phyloP scores from a whole-genome alignment of 495 filamentous ascomycete genomes.

The Podospora conica region DNA sequence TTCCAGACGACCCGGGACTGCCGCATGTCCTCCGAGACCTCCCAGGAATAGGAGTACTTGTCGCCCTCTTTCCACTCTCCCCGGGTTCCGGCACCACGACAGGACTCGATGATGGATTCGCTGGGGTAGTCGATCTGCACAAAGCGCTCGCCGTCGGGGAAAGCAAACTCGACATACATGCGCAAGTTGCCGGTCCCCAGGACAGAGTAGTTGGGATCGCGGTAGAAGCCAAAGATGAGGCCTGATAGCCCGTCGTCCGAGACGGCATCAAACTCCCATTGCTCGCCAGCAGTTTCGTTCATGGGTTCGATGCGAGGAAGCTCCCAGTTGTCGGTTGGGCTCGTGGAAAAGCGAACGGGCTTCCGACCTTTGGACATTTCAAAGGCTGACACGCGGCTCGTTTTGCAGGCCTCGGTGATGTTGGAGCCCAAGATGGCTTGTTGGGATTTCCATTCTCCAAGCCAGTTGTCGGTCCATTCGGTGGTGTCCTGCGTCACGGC shows the following conservation, averaged over 20 bases:
- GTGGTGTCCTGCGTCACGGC: not conserved
- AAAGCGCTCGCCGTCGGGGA: slow-evolving; percentile 5
- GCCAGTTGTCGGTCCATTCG: not conserved
- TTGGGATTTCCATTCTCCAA: not conserved
- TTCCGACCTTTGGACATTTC: slow-evolving; percentile 12
- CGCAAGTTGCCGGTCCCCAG: slow-evolving; percentile 7
- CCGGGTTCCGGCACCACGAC: slow-evolving; percentile 6
- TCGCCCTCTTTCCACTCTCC: slow-evolving; percentile 6
- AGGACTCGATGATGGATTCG: slow-evolving; percentile 7
- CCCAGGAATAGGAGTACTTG: slow-evolving; percentile 6
- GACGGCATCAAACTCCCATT: slow-evolving; percentile 12
- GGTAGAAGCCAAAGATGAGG: slow-evolving; percentile 12
- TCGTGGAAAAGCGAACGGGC: slow-evolving; percentile 6
- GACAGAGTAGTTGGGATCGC: slow-evolving; percentile 11
- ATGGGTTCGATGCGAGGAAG: slow-evolving; percentile 6
- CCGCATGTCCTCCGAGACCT: slow-evolving; percentile 8
- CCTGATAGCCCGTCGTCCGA: slow-evolving; percentile 8
- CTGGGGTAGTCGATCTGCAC: slow-evolving; percentile 10
- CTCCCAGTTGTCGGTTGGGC: slow-evolving; percentile 7
- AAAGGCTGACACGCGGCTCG: slow-evolving; percentile 3
- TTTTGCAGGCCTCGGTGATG: slow-evolving; percentile 4
- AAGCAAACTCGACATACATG: slow-evolving; percentile 10
- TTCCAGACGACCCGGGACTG: not conserved
- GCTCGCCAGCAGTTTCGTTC: slow-evolving; percentile 11
- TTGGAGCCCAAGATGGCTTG: not conserved